Evolutionary conservation across 2,329 filamentous ascomycete genomes (phyloP).

Genomic region (Calonectria multiphialidica): DNA sequence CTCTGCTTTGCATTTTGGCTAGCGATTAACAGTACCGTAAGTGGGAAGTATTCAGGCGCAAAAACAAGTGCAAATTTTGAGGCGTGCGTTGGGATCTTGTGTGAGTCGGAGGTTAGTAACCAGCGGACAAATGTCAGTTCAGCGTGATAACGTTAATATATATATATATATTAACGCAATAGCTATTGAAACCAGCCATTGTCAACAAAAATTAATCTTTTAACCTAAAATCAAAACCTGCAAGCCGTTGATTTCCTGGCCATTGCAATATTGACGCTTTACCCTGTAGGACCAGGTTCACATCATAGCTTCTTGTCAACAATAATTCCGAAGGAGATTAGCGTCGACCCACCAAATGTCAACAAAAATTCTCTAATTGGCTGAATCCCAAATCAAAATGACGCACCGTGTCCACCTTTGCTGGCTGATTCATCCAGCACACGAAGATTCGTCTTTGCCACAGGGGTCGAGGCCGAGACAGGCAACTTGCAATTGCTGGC

Average conservation of each 20-base stretch:
- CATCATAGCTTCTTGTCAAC: background rate
- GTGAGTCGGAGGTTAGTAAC: no score
- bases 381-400: background rate
- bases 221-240: no score
- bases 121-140: no score
- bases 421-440: background rate
- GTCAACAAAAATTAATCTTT: constrained; percentile 5
- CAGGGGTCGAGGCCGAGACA: background rate
- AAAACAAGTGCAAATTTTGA: no score
- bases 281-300: background rate
- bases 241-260: no score
- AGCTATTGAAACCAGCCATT: background rate
- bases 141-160: no score
- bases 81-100: no score
- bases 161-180: background rate
- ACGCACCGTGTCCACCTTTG: background rate
- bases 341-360: background rate
- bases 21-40: background rate
- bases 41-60: no score
- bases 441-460: background rate
- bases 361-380: background rate
- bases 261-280: background rate
- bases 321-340: background rate
- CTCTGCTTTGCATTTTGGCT: background rate
- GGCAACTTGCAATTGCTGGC: no score